phyloP scores from a whole-genome alignment of 1,284 basidiomycete genomes.

The Peniophora sp. region DNA sequence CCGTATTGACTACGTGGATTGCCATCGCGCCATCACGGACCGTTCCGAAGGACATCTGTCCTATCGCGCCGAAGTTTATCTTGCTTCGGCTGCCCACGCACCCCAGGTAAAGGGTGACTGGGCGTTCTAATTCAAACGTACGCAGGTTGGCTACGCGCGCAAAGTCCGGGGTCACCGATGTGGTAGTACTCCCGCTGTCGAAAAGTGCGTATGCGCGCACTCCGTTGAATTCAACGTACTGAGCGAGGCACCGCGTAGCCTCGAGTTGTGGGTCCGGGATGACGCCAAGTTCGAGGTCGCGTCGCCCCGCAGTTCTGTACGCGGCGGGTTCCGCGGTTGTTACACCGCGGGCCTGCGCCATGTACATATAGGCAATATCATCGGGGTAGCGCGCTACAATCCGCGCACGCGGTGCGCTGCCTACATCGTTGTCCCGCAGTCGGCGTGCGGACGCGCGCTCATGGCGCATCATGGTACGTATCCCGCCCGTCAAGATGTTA shows the following conservation, averaged over 20 bases:
- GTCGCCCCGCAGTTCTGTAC: not conserved
- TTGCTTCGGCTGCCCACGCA: conserved; percentile 16
- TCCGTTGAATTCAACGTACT: conserved; percentile 10
- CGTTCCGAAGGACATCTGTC: conserved; percentile 2
- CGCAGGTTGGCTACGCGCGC: conserved; percentile 5
- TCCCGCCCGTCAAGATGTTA: too few species aligned
- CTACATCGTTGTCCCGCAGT: too few species aligned
- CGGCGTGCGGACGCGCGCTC: too few species aligned
- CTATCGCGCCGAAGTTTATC: conserved; percentile 15
- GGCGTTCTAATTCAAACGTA: conserved; percentile 13
- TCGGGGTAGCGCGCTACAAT: not conserved
- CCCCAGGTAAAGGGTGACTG: conserved; percentile 16
- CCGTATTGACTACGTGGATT: conserved; percentile 15
- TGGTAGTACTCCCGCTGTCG: conserved; percentile 17
- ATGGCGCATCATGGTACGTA: too few species aligned
- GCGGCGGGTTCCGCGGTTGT: not conserved
- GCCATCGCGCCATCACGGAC: conserved; percentile 1
- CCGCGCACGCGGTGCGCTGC: not conserved
- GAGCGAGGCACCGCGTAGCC: not conserved
- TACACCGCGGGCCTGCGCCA: not conserved
- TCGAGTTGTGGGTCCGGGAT: too few species aligned
- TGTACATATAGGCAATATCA: not conserved
- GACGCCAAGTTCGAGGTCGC: too few species aligned
- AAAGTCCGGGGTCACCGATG: conserved; percentile 16
- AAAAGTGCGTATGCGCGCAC: conserved; percentile 13